Evolutionary conservation across 2,329 filamentous ascomycete species (phyloP).

Genomic region (Ascosphaera aggregata): DNA sequence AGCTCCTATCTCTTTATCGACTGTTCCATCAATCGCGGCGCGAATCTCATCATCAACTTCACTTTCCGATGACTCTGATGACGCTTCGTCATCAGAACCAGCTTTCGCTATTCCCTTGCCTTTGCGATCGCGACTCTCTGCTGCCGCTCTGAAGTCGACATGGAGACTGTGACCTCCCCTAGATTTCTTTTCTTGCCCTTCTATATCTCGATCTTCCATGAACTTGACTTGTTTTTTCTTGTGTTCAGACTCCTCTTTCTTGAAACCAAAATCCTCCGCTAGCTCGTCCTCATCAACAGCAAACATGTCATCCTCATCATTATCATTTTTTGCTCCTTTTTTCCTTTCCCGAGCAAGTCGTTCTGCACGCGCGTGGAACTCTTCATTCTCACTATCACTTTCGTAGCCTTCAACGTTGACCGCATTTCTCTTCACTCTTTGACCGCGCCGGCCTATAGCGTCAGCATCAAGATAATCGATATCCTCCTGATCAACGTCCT

Average conservation of each 20-base stretch:
- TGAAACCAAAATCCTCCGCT: conserved; percentile 33
- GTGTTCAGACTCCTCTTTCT: conserved; percentile 25
- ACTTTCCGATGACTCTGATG: conserved; percentile 31
- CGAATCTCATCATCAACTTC: conserved; percentile 41
- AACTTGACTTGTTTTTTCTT: conserved; percentile 40
- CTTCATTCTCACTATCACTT: conserved; percentile 77
- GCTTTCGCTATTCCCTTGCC: conserved; percentile 24
- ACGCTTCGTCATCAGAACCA: conserved; percentile 30
- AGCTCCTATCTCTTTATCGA: conserved; percentile 76
- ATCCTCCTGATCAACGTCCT: conserved; percentile 39
- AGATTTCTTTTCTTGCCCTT: conserved; percentile 53
- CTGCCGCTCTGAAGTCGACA: conserved; percentile 28
- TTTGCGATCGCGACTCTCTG: conserved; percentile 11
- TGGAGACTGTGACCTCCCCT: conserved; percentile 47
- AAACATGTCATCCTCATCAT: conserved; percentile 54
- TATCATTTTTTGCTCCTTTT: conserved; percentile 16
- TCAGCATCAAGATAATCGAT: conserved; percentile 59
- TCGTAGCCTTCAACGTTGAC: conserved; percentile 96
- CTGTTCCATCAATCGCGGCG: conserved; percentile 47
- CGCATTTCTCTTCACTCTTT: conserved; percentile 67
- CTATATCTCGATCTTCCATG: conserved; percentile 40
- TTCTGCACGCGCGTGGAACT: conserved; percentile 53
- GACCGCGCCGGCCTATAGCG: conserved; percentile 55
- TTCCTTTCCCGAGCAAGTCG: conserved; percentile 24
- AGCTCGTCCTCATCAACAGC: conserved; percentile 28